Conservation (phyloP, 108 stramenopile genomes). For the Chaetoceros muelleri region DNA sequence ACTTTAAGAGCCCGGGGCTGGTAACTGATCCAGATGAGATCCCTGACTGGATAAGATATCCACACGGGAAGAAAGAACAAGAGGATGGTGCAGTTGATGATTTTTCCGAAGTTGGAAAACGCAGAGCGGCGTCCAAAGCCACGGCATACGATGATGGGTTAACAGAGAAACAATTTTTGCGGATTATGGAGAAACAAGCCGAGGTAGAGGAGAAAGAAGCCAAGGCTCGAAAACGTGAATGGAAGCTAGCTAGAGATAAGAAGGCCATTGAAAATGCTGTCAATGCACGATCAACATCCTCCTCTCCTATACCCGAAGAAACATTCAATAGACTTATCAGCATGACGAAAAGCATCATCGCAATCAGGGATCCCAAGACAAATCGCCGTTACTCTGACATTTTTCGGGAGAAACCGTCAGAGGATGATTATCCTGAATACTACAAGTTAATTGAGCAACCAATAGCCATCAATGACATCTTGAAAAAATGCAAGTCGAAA, state of each 20-base stretch:
- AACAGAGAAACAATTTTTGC: slow-evolving; percentile 87
- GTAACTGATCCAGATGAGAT: slow-evolving; percentile 46
- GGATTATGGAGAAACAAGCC: slow-evolving; percentile 79
- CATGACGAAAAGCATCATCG: slow-evolving; percentile 59
- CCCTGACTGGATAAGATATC: slow-evolving; percentile 74
- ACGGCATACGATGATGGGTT: slow-evolving; percentile 87
- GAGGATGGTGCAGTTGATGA: slow-evolving; percentile 11
- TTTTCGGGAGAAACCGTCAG: slow-evolving; percentile 79
- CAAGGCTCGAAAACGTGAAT: slow-evolving; percentile 19
- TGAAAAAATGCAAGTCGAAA: slow-evolving; percentile 65
- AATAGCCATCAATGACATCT: slow-evolving; percentile 82
- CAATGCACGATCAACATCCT: slow-evolving; percentile 25
- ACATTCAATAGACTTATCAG: slow-evolving; percentile 64
- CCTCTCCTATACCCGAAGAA: slow-evolving; percentile 20
- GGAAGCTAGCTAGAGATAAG: slow-evolving; percentile 27
- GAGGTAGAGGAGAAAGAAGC: slow-evolving; percentile 34
- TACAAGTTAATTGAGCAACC: slow-evolving; percentile 71
- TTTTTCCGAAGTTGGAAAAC: slow-evolving; percentile 6
- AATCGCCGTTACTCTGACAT: slow-evolving; percentile 70
- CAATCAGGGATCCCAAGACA: slow-evolving; percentile 65
- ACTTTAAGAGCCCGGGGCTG: slow-evolving; percentile 12
- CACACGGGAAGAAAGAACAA: slow-evolving; percentile 28
- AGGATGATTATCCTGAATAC: slow-evolving; percentile 75
- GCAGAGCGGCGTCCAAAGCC: slow-evolving; percentile 17
- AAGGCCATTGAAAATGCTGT: slow-evolving; percentile 28